phyloP scores from a whole-genome alignment of 805 yeast genomes.

The Pichia phayaonensis region DNA sequence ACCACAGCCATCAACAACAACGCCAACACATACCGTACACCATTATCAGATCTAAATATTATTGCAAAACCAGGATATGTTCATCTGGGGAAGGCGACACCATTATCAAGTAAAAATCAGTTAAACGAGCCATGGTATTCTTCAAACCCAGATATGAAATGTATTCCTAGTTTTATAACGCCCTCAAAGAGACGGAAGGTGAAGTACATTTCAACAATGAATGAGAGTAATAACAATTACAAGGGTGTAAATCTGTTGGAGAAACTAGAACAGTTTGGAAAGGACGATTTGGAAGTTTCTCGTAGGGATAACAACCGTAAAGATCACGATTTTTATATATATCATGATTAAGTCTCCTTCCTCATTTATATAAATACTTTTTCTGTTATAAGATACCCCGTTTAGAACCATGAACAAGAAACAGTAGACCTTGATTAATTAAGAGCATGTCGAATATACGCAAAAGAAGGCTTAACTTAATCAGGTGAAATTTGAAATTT shows the following conservation, averaged over 20 bases:
- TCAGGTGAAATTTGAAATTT: no score
- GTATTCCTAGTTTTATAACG: conserved; percentile 9
- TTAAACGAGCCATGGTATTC: conserved; percentile 9
- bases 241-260: neutral
- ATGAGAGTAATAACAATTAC: neutral
- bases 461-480: no score
- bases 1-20: no score
- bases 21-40: neutral
- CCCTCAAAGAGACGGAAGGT: conserved; percentile 9
- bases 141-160: neutral
- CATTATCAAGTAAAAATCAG: conserved; percentile 1
- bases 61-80: conserved; percentile 6
- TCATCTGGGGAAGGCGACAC: neutral
- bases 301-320: neutral
- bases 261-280: neutral
- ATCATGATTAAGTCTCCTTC: neutral
- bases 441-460: no score
- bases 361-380: no score
- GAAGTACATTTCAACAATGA: conserved; percentile 3
- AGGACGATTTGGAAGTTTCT: neutral
- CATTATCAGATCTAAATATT: conserved; percentile 7
- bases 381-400: no score
- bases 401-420: no score
- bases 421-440: no score
- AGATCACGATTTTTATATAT: neutral